Conservation (phyloP, 176 grass and related monocot species). For the Cenchrus americanus region DNA sequence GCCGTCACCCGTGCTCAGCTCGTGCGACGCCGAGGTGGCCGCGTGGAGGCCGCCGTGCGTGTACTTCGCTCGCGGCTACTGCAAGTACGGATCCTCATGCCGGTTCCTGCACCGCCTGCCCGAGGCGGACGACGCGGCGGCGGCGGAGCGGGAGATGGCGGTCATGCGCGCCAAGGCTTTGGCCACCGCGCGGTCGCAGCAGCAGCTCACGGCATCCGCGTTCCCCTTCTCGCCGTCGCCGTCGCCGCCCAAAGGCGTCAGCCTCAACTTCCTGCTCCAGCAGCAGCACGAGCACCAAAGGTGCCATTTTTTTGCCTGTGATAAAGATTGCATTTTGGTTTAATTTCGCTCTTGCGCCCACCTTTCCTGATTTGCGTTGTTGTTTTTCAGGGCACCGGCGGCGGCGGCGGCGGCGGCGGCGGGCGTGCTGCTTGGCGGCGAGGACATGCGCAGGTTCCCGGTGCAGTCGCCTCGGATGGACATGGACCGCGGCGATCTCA, state of each 20-base stretch:
- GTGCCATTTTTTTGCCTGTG: slow-evolving; percentile 29
- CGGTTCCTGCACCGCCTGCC: slow-evolving; percentile 53
- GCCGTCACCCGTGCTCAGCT: neutral
- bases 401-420: slow-evolving; percentile 46
- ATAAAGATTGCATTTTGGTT: slow-evolving; percentile 32
- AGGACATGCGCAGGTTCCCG: slow-evolving; percentile 62
- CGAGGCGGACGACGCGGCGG: neutral
- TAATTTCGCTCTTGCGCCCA: neutral
- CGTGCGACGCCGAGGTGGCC: slow-evolving; percentile 15
- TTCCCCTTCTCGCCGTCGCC: slow-evolving; percentile 80
- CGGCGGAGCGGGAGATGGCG: slow-evolving; percentile 47
- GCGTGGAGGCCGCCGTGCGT: slow-evolving; percentile 57
- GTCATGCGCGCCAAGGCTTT: slow-evolving; percentile 44
- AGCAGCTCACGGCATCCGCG: slow-evolving; percentile 55
- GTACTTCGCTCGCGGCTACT: slow-evolving; percentile 59
- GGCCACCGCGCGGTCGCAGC: slow-evolving; percentile 38
- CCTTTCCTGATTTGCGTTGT: neutral
- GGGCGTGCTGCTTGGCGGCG: slow-evolving; percentile 45
- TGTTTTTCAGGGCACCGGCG: slow-evolving; percentile 44
- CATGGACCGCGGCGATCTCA: slow-evolving; percentile 64
- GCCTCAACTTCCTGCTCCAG: slow-evolving; percentile 55
- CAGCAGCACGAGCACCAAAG: slow-evolving; percentile 60
- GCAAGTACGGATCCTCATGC: slow-evolving; percentile 56
- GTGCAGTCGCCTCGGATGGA: slow-evolving; percentile 57
- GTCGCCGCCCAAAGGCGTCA: slow-evolving; percentile 40